Percentiles rank a stretch among this genome's conserved stretches.
Evolutionary conservation across 2,329 filamentous ascomycete genomes (phyloP).

Genomic region (Dactylellina leptospora): DNA sequence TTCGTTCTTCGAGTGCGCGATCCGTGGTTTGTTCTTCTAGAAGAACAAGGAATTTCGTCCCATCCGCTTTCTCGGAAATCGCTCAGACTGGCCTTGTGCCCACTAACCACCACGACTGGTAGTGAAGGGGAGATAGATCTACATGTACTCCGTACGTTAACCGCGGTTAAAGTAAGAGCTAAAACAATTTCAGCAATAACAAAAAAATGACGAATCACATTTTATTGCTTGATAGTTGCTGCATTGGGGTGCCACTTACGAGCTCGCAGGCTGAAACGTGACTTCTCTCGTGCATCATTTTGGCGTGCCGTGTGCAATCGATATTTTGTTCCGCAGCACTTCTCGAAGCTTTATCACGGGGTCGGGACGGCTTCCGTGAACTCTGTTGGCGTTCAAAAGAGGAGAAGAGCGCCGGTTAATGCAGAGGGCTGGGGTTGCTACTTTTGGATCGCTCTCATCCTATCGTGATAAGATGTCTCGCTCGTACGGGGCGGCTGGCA

Average conservation of each 20-base stretch:
- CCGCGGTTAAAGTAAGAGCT: constrained; percentile 42
- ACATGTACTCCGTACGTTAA: too few species aligned
- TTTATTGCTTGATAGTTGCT: constrained; percentile 39
- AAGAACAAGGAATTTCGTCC: constrained; percentile 20
- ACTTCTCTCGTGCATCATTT: constrained; percentile 41
- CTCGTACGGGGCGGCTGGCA: constrained; percentile 39
- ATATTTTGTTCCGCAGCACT: constrained; percentile 34
- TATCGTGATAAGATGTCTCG: constrained; percentile 53
- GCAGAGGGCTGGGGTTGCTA: constrained; percentile 35
- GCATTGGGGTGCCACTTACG: constrained; percentile 40
- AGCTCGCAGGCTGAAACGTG: constrained; percentile 51
- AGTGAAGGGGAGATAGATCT: constrained; percentile 39
- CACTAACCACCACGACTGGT: constrained; percentile 30
- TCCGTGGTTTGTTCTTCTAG: constrained; percentile 37
- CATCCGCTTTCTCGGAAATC: constrained; percentile 51
- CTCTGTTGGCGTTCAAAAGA: constrained; percentile 5
- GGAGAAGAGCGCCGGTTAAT: constrained; percentile 39
- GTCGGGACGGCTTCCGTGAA: constrained; percentile 12
- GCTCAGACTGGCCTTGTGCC: constrained; percentile 28
- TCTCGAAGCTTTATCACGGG: constrained; percentile 52
- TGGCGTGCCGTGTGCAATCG: constrained; percentile 45
- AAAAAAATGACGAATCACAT: constrained; percentile 51
- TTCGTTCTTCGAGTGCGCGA: constrained; percentile 8
- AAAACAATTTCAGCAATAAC: constrained; percentile 32
- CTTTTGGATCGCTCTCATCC: constrained; percentile 31